Conservation (phyloP, 1,284 basidiomycete species). For the Psilocybe mexicana region DNA sequence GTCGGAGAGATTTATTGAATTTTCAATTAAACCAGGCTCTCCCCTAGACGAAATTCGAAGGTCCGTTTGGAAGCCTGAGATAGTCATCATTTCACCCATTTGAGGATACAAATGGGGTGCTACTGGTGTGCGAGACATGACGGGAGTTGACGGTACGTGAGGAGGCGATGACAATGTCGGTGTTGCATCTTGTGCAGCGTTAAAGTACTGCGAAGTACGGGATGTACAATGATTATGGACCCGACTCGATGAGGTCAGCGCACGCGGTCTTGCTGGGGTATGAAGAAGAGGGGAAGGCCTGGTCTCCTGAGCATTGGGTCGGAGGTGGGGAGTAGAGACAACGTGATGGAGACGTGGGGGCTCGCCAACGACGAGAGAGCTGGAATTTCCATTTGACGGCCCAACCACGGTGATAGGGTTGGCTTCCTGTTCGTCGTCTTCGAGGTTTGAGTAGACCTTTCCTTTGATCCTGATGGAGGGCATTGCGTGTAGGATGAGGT, state of each 20-base stretch:
- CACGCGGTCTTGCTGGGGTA: conserved; percentile 25
- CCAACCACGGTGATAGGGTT: not conserved
- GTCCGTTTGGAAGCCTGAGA: conserved; percentile 32
- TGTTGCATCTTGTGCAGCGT: conserved; percentile 15
- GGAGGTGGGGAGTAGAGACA: conserved; percentile 13
- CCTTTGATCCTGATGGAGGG: conserved; percentile 59
- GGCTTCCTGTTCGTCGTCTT: conserved; percentile 23
- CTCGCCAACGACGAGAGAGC: conserved; percentile 1
- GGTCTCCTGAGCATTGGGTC: conserved; percentile 1
- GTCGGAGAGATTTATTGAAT: conserved; percentile 40
- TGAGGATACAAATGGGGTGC: conserved; percentile 13
- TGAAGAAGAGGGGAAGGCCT: conserved; percentile 8
- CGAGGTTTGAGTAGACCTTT: conserved; percentile 42
- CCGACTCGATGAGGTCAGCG: conserved; percentile 28
- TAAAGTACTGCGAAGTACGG: conserved; percentile 13
- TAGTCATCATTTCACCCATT: conserved; percentile 22
- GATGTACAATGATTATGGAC: conserved; percentile 27
- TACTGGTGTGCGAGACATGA: not conserved
- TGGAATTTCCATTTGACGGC: conserved; percentile 1
- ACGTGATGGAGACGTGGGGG: conserved; percentile 12
- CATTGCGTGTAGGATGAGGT: conserved; percentile 32
- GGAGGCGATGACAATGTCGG: conserved; percentile 8
- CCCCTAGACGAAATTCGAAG: conserved; percentile 26
- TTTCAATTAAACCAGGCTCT: conserved; percentile 43
- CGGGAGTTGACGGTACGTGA: conserved; percentile 1